Conservation (phyloP, 225 moss, liverwort and hornwort genomes). For the Antitrichia curtipendula region DNA sequence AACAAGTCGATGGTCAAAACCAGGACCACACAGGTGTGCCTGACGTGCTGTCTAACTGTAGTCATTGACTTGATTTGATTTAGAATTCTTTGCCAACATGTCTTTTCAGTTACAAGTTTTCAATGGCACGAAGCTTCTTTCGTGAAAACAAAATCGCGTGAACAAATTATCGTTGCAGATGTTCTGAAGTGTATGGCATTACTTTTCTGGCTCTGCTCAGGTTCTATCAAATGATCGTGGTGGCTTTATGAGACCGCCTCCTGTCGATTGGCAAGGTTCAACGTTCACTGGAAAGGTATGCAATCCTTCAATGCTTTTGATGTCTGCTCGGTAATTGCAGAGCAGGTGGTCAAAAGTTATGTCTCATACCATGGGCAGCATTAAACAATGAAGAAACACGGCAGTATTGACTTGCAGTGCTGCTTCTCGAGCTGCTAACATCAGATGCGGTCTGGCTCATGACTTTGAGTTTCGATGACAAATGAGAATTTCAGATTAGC, state of each 20-base stretch:
- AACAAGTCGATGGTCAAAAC: constrained; percentile 91
- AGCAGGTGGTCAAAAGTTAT: neutral
- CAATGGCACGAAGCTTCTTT: neutral
- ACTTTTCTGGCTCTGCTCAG: constrained; percentile 13
- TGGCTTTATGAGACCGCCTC: constrained; percentile 87
- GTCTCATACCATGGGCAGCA: neutral
- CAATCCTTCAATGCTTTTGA: neutral
- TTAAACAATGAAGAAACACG: neutral
- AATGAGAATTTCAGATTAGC: neutral
- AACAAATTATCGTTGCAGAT: neutral
- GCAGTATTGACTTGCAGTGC: neutral
- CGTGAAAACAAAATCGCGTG: neutral
- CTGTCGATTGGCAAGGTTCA: constrained; percentile 58
- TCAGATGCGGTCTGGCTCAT: neutral
- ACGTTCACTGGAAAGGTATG: constrained; percentile 27
- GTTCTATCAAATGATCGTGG: constrained; percentile 88
- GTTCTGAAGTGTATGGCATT: neutral
- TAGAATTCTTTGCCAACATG: neutral
- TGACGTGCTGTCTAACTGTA: neutral
- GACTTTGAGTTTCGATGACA: neutral
- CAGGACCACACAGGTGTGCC: constrained; percentile 79
- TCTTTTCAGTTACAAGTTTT: neutral
- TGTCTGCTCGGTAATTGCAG: neutral
- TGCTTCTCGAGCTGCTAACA: neutral
- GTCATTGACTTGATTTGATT: neutral